Base-by-base conservation (phyloP, 768 basidiomycete genomes). In the Dictyophora rubrovolvata region DNA sequence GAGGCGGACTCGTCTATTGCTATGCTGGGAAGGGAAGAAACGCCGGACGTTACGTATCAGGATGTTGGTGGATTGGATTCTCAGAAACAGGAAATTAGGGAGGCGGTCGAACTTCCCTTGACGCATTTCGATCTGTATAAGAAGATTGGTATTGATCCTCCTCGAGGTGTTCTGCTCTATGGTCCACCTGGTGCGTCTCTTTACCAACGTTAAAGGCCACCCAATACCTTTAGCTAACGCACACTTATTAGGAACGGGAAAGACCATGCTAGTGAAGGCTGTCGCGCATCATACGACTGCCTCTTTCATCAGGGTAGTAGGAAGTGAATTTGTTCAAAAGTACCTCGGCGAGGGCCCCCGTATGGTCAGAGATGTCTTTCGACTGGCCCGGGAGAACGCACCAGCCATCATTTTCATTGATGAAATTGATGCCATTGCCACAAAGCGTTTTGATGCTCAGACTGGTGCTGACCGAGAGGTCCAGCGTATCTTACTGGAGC, bases 361-460 rank as follows among this genome's bases (percentile, higher is more conserved):
- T 63, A 99, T 99, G 96, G 96, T 99, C 63, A 87, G 96, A 68
- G 96, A 99, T 69, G 96, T 99, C 56, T 99, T 99, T 79, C 84
- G 96, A 59, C 83, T 99, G 51, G 96, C 96, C 22, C 79, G 96
- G 64, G 96, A 99, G 72, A 99, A 99, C 69, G 79, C 94, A 0
- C 96, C 96, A 1, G 86, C 93, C 23, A 99, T 99, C 69, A 98
- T 99, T 72, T 99, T 99, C 77, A 98, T 99, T 68, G 96, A 98
- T 71, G 95, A 94, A 68, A 89, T 94, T 65, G 96, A 99, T 65
- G 95, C 96, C 18, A 99, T 99, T 70, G 96, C 96, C 2, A 98
- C 96, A 37, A 99, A 99, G 73, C 93, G 95, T 69, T 99, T 99
- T 72, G 96, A 98, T 68, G 96, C 96, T 6, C 96, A 99, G 71